Evolutionary conservation across 1,139 yeast genomes (phyloP), one percentile per base, ranked within the genome.

Genomic region (Taiozyma sp.): DNA sequence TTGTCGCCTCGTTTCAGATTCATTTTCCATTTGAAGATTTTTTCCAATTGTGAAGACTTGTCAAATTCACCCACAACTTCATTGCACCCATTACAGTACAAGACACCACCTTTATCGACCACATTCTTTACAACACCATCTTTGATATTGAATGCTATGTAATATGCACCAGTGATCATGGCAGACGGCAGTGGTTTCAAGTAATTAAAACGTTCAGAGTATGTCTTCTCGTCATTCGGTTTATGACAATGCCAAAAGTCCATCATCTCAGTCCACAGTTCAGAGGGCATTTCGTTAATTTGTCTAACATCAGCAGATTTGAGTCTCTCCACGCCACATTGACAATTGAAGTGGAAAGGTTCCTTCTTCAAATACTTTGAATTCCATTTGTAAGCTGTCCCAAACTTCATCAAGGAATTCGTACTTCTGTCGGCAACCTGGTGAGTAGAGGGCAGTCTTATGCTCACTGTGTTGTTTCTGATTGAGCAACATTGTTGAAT

Each of bases 181-280:
- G 74, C 69, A 5, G 69, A 63, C 1, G 62, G 54, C 3, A 65
- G 62, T 0, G 95, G 89, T 16, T 64, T 68, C 49, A 87, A 66
- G 2, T 68, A 63, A 53, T 61, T 54, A 57, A 44, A 63, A 39
- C 49, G 53, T 8, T 53, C 56, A 4, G 48, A 32, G 46, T 54
- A 24, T 51, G 54, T 32, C 24, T 73, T 39, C 14, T 35, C 30
- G 43, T 49, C 54, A 39, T 57, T 72, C 0, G 99, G 98, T 63
- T 90, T 90, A 65, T 93, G 98, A 64, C 99, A 93, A 66, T 93
- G 98, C 99, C 99, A 93, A 57, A 86, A 87, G 54, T 93, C 98
- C 96, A 93, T 87, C 78, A 93, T 73, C 64, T 93, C 99, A 13
- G 87, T 81, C 99, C 99, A 93, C 50, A 82, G 74, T 61, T 90